Conservation (phyloP, 345 rosid genomes). For the Salix caprea region DNA sequence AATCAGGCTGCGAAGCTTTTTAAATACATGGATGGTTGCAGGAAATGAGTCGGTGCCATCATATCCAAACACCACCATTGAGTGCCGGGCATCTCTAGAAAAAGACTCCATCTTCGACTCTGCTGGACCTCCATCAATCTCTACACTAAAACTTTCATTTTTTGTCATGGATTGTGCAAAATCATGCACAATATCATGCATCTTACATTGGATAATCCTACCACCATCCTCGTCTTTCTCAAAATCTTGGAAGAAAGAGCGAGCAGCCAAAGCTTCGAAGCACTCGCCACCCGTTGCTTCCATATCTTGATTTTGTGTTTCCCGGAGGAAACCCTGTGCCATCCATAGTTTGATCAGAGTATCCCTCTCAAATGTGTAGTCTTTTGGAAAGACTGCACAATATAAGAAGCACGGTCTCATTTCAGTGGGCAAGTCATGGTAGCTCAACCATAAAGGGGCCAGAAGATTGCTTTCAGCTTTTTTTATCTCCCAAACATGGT, state of each 20-base stretch:
- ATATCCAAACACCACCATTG: no score
- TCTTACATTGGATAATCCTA: background rate
- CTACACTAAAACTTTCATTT: background rate
- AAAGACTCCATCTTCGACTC: no score
- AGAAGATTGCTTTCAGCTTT: constrained; percentile 5
- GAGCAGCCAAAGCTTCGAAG: background rate
- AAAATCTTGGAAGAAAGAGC: background rate
- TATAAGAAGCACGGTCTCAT: background rate
- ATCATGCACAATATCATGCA: constrained; percentile 8
- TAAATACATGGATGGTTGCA: no score
- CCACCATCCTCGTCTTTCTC: background rate
- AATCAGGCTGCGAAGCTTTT: no score
- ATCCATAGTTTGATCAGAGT: constrained; percentile 9
- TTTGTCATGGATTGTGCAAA: background rate
- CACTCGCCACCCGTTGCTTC: background rate
- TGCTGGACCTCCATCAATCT: background rate
- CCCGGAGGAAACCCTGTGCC: constrained; percentile 8
- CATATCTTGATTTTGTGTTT: background rate
- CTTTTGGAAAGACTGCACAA: constrained; percentile 12
- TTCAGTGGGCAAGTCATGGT: background rate
- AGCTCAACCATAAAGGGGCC: constrained; percentile 9
- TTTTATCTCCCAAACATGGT: constrained; percentile 11
- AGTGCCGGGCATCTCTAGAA: no score
- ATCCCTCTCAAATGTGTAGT: background rate
- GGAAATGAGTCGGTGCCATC: fast-evolving